Evolutionary conservation across 768 basidiomycete genomes (phyloP).

Genomic region (Phaffia tasmanica): DNA sequence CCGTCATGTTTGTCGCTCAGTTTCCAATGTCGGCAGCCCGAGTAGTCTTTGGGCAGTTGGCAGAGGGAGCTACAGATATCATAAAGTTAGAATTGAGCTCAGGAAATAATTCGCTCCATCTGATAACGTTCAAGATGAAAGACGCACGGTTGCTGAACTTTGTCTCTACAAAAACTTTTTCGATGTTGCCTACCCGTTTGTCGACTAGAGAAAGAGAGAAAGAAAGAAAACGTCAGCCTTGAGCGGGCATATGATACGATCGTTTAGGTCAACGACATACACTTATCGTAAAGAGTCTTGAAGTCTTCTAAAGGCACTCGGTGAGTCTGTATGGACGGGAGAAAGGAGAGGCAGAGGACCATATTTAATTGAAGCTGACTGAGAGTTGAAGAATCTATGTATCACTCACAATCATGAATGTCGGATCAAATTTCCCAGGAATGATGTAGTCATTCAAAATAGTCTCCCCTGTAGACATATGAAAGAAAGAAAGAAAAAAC

Average conservation of each 20-base stretch:
- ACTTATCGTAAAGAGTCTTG: slow-evolving; percentile 52
- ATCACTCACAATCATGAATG: slow-evolving; percentile 35
- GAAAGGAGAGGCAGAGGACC: slow-evolving; percentile 28
- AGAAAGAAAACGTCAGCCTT: not conserved
- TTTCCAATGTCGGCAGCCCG: slow-evolving; percentile 44
- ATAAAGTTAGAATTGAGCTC: not conserved
- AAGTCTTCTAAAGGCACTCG: slow-evolving; percentile 53
- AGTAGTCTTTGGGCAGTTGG: slow-evolving; percentile 47
- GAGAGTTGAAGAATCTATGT: slow-evolving; percentile 6
- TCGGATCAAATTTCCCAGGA: slow-evolving; percentile 55
- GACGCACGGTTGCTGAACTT: slow-evolving; percentile 38
- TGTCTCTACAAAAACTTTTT: slow-evolving; percentile 68
- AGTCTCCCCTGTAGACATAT: slow-evolving; percentile 44
- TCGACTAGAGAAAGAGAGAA: slow-evolving; percentile 40
- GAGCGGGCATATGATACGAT: not conserved
- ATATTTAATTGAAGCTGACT: slow-evolving; percentile 25
- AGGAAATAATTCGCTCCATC: not conserved
- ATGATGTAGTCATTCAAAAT: slow-evolving; percentile 55
- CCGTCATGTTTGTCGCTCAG: too few relatives aligned
- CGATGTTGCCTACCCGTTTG: slow-evolving; percentile 47
- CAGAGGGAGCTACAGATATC: slow-evolving; percentile 37
- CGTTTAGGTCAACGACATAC: not conserved
- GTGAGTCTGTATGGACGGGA: slow-evolving; percentile 25
- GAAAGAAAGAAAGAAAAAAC: not conserved
- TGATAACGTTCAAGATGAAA: not conserved